phyloP scores from a whole-genome alignment of 1,139 yeast genomes.

The Candida sanyaensis region DNA sequence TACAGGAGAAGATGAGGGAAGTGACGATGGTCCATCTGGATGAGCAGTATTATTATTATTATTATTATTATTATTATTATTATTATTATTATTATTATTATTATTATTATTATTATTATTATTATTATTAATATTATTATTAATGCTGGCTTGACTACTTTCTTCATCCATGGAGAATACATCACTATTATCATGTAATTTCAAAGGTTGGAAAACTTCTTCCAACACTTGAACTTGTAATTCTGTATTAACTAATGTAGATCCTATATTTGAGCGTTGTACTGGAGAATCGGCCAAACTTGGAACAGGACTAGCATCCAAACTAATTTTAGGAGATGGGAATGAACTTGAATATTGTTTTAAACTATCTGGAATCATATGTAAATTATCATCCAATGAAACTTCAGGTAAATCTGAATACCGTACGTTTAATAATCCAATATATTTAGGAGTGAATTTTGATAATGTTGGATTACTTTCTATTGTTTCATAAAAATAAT shows the following conservation, averaged over 20 bases:
- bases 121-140: conserved; percentile 2
- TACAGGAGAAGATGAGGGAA: conserved; percentile 1
- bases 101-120: background rate
- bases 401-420: conserved; percentile 79
- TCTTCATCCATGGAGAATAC: conserved; percentile 41
- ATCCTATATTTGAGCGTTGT: conserved; percentile 21
- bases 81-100: background rate
- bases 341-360: conserved; percentile 59
- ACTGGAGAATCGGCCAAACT: conserved; percentile 15
- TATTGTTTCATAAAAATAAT: conserved; percentile 86
- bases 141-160: conserved; percentile 2
- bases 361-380: conserved; percentile 80
- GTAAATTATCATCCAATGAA: conserved; percentile 82
- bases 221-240: conserved; percentile 41
- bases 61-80: conserved; percentile 3
- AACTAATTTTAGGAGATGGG: conserved; percentile 41
- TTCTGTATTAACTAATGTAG: conserved; percentile 40
- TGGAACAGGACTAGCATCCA: conserved; percentile 10
- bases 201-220: conserved; percentile 38
- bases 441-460: conserved; percentile 86
- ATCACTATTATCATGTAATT: conserved; percentile 18
- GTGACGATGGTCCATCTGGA: background rate
- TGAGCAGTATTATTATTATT: background rate
- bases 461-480: conserved; percentile 75
- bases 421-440: conserved; percentile 90